Conservation (phyloP, 2,329 filamentous ascomycete species). For the Leptosphaerulina australis region DNA sequence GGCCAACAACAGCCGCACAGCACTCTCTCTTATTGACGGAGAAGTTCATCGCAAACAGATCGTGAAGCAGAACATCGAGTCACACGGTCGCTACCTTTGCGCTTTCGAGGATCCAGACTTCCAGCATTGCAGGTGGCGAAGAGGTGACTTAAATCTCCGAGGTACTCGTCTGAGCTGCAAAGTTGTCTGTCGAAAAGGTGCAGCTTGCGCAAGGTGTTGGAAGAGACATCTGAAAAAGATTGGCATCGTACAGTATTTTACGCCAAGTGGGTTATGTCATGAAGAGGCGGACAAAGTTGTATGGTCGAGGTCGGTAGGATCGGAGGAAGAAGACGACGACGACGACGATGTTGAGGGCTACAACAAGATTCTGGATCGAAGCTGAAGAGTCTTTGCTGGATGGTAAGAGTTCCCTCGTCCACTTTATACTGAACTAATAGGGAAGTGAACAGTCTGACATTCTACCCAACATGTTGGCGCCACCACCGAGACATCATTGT, state of each 20-base stretch:
- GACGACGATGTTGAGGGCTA: constrained; percentile 37
- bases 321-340: constrained; percentile 27
- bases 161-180: constrained; percentile 28
- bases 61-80: constrained; percentile 33
- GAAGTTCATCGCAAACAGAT: constrained; percentile 28
- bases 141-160: constrained; percentile 33
- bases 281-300: constrained; percentile 33
- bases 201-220: constrained; percentile 36
- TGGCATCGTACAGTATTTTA: constrained; percentile 34
- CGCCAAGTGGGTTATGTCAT: constrained; percentile 37
- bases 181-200: constrained; percentile 29
- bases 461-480: constrained; percentile 23
- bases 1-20: constrained; percentile 23
- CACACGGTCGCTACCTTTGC: constrained; percentile 30
- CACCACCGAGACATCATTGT: constrained; percentile 28
- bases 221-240: constrained; percentile 31
- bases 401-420: constrained; percentile 6
- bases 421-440: background rate
- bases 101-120: constrained; percentile 39
- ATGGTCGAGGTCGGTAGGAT: constrained; percentile 24
- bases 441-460: background rate
- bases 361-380: constrained; percentile 23
- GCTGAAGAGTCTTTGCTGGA: background rate
- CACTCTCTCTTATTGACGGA: constrained; percentile 25
- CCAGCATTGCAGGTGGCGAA: constrained; percentile 34